Evolutionary conservation across 441 rosid species (phyloP).

Genomic region (Populus hybrid): DNA sequence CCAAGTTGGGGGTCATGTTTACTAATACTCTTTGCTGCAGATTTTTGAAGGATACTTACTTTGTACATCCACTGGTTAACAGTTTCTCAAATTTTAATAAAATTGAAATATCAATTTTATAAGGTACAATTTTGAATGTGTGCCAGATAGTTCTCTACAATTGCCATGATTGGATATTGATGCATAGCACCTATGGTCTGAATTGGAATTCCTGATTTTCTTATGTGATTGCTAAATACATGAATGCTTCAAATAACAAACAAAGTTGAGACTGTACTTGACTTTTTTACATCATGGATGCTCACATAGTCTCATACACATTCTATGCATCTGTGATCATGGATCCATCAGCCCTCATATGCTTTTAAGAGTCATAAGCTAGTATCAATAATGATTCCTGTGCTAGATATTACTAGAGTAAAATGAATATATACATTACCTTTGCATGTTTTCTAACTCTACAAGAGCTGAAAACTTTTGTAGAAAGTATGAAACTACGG

Average conservation of each 20-base stretch:
- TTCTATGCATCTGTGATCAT: too few relatives aligned
- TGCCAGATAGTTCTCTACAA: background rate
- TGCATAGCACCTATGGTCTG: conserved; percentile 3
- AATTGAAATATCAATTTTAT: conserved; percentile 8
- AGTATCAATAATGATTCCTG: background rate
- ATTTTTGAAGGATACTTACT: conserved; percentile 23
- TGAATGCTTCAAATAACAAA: too few relatives aligned
- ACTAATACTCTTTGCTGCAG: conserved; percentile 23
- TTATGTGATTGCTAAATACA: too few relatives aligned
- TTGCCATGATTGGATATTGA: conserved; percentile 2
- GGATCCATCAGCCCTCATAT: background rate
- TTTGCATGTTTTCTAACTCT: background rate
- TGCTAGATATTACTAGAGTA: background rate
- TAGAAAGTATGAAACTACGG: background rate
- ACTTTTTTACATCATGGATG: too few relatives aligned
- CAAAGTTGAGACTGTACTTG: too few relatives aligned
- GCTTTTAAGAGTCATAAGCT: too few relatives aligned
- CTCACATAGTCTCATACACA: too few relatives aligned
- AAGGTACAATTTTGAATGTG: conserved; percentile 17
- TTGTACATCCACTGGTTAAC: conserved; percentile 16
- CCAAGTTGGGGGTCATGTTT: conserved; percentile 24
- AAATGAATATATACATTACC: too few relatives aligned
- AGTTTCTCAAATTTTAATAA: conserved; percentile 17
- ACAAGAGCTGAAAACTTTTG: background rate
- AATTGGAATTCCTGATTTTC: background rate